phyloP scores from a whole-genome alignment of 192 early-diverging fungal species.

The Endogone sp. region DNA sequence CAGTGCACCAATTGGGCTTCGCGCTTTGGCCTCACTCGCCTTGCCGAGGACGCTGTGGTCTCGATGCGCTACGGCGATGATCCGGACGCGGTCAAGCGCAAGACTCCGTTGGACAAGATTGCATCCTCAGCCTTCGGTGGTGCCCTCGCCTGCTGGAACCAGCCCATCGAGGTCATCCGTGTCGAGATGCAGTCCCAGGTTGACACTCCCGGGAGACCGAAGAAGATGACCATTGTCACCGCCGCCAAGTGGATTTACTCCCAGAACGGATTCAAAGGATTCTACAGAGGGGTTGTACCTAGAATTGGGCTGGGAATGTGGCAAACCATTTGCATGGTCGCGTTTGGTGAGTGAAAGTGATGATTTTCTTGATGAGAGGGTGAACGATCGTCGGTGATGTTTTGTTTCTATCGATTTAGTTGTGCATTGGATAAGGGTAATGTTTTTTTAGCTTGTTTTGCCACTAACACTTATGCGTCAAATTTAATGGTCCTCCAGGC shows the following conservation, averaged over 20 bases:
- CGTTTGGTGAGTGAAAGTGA: conserved; percentile 39
- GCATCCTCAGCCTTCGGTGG: conserved; percentile 85
- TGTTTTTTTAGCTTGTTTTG: too few species aligned
- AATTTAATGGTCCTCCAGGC: too few species aligned
- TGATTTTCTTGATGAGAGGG: background rate
- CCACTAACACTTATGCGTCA: too few species aligned
- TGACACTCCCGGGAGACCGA: conserved; percentile 82
- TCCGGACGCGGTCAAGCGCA: conserved; percentile 32
- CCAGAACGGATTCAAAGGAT: conserved; percentile 86
- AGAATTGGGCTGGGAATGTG: conserved; percentile 76
- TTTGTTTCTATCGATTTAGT: too few species aligned
- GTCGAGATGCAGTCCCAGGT: conserved; percentile 98
- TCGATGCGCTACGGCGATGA: conserved; percentile 45
- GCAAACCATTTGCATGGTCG: conserved; percentile 93
- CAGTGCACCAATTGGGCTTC: conserved; percentile 99
- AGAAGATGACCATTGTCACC: conserved; percentile 84
- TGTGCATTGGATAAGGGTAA: too few species aligned
- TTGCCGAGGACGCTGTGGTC: conserved; percentile 66
- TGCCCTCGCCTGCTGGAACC: conserved; percentile 95
- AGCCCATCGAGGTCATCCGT: conserved; percentile 98
- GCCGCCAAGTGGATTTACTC: conserved; percentile 89
- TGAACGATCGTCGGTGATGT: too few species aligned
- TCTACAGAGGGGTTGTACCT: conserved; percentile 86
- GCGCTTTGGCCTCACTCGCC: conserved; percentile 81
- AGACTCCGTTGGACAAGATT: conserved; percentile 57